phyloP scores from a whole-genome alignment of 805 yeast species.

The Wickerhamiella vanderwaltii region DNA sequence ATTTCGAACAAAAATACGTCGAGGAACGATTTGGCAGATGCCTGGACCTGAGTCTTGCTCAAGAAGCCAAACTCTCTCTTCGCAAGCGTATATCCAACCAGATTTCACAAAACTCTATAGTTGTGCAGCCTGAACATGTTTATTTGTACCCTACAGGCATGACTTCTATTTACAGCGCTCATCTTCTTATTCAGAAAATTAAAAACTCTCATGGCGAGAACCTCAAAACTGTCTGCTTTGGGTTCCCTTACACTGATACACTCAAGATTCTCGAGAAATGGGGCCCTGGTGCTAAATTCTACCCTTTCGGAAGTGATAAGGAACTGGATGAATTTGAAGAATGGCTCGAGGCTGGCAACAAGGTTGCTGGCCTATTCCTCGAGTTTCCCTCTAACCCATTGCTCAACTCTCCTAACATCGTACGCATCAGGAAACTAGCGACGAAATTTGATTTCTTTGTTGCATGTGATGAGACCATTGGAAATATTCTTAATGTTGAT shows the following conservation, averaged over 20 bases:
- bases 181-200: conserved; percentile 30
- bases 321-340: conserved; percentile 50
- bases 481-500: conserved; percentile 76
- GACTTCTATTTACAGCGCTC: conserved; percentile 81
- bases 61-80: conserved; percentile 63
- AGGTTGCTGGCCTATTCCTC: conserved; percentile 62
- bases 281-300: conserved; percentile 82
- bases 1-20: conserved; percentile 35
- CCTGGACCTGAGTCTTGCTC: conserved; percentile 61
- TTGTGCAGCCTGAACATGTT: conserved; percentile 41
- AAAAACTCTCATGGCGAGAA: conserved; percentile 14
- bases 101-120: conserved; percentile 25
- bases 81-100: conserved; percentile 45
- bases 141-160: conserved; percentile 83
- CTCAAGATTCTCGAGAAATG: conserved; percentile 73
- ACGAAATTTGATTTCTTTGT: conserved; percentile 61
- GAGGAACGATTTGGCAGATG: conserved; percentile 90
- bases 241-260: conserved; percentile 93
- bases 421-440: conserved; percentile 51
- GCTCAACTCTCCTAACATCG: conserved; percentile 69
- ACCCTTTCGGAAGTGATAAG: conserved; percentile 66
- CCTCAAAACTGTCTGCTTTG: conserved; percentile 75
- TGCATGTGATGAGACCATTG: conserved; percentile 89
- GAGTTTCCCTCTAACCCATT: conserved; percentile 96
- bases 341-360: conserved; percentile 47